Conservation (phyloP, 2,329 filamentous ascomycete species). For the Plenodomus tracheiphilus region DNA sequence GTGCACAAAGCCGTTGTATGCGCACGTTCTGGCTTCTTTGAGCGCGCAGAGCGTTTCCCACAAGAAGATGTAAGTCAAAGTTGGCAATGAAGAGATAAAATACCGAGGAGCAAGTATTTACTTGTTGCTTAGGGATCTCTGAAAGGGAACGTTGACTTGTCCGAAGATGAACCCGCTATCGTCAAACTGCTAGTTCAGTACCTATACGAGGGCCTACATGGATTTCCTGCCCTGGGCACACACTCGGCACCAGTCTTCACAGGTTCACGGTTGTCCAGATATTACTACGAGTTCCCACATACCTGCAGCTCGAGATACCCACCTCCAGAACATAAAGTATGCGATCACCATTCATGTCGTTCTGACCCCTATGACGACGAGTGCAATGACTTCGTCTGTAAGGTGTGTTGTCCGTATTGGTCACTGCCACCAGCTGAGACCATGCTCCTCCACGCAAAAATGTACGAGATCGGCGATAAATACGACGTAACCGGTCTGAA, state of each 20-base stretch:
- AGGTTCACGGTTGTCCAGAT: too few species aligned
- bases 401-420: not conserved
- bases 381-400: slow-evolving; percentile 1
- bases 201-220: not conserved
- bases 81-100: too few species aligned
- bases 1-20: slow-evolving; percentile 25
- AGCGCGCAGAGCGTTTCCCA: not conserved
- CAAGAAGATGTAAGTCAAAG: not conserved
- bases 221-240: too few species aligned
- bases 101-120: too few species aligned
- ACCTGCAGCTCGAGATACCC: too few species aligned
- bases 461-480: slow-evolving; percentile 19
- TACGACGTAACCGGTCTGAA: slow-evolving; percentile 12
- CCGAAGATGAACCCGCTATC: not conserved
- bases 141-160: too few species aligned
- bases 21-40: slow-evolving; percentile 12
- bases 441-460: slow-evolving; percentile 6
- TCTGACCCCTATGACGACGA: too few species aligned
- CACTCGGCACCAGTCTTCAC: too few species aligned
- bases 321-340: too few species aligned
- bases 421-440: not conserved
- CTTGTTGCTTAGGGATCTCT: too few species aligned
- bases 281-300: too few species aligned
- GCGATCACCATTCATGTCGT: too few species aligned
- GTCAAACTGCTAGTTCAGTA: not conserved